phyloP scores from a whole-genome alignment of 2,329 filamentous ascomycete species.

The Trichoderma oligosporum region DNA sequence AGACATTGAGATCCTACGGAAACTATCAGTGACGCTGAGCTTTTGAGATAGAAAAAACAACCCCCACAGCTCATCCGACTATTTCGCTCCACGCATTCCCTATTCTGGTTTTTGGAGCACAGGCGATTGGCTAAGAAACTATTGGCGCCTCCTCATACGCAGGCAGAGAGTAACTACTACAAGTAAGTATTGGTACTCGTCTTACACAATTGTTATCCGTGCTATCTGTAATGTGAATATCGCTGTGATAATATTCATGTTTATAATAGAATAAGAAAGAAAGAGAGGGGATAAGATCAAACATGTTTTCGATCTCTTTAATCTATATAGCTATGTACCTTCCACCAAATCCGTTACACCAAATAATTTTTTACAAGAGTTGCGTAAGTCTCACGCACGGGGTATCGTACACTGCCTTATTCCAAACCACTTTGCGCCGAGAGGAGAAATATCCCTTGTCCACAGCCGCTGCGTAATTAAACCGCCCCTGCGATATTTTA shows the following conservation, averaged over 20 bases:
- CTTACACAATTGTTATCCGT: no score
- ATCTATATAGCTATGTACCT: no score
- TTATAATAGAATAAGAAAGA: no score
- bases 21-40: neutral
- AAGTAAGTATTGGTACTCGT: no score
- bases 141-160: no score
- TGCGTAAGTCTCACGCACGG: slow-evolving; percentile 7
- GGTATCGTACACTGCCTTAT: slow-evolving; percentile 18
- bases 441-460: neutral
- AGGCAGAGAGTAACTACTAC: no score
- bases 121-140: slow-evolving; percentile 5
- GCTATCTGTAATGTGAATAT: no score
- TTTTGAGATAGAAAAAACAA: no score
- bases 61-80: no score
- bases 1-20: neutral
- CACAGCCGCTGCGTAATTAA: slow-evolving; percentile 9
- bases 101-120: neutral
- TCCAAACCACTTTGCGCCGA: slow-evolving; percentile 11
- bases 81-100: neutral
- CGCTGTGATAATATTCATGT: neutral
- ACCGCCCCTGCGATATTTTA: neutral
- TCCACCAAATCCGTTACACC: slow-evolving; percentile 2
- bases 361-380: slow-evolving; percentile 3
- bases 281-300: slow-evolving; percentile 16
- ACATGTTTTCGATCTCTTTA: neutral